Evolutionary conservation across 306 rosid genomes (phyloP), one percentile per base, ranked within the genome.

Genomic region (Hylodesmum podocarpum): DNA sequence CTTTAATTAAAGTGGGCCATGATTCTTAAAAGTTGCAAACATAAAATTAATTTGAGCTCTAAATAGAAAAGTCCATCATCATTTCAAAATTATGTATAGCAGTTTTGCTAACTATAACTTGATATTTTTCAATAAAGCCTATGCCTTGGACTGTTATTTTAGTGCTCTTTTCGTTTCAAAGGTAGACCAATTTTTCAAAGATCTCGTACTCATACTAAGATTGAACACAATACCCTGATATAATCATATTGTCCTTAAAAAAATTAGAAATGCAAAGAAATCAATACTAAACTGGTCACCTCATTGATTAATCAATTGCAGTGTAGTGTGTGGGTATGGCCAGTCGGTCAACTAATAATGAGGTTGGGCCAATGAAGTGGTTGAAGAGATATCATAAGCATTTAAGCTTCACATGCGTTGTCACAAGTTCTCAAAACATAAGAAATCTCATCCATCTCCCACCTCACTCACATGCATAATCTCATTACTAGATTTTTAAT

Each of bases 361-460:
- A 73, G 86, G 86, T 25, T 61, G 81, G 75, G 73, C 27, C 80
- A 59, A 74, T 16, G 70, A 33, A 78, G 86, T 78, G 13, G 86
- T 79, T 83, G 83, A 68, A 29, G 57, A 41, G 55, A 73, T 78
- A 73, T 66, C 64, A 40, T 39, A 78, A 58, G 68, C 83, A 73
- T 78, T 78, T 74, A 83, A 40, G 28, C 64, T 73, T 68, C 86
- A 78, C 86, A 62, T 83, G 86, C 70, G 59, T 33, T 83, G 86
- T 68, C 86, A 59, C 83, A 73, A 61, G 4, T 15, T 72, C 24
- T 59, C 73, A 33, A 72, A 34, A 19, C 73, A 71, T 63, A 72
- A 16, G 8, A 77, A 64, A 82, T 77, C 58, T 41, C 41, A 46
- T 46, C 72, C 75, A n/a, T 63, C 41, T 36, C 70, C 28, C 63